These are phyloP conservation scores for Tolypocladium guangdongense DNA, from an alignment of 2,329 filamentous ascomycete species.

Conservation along the genomic window DNA sequence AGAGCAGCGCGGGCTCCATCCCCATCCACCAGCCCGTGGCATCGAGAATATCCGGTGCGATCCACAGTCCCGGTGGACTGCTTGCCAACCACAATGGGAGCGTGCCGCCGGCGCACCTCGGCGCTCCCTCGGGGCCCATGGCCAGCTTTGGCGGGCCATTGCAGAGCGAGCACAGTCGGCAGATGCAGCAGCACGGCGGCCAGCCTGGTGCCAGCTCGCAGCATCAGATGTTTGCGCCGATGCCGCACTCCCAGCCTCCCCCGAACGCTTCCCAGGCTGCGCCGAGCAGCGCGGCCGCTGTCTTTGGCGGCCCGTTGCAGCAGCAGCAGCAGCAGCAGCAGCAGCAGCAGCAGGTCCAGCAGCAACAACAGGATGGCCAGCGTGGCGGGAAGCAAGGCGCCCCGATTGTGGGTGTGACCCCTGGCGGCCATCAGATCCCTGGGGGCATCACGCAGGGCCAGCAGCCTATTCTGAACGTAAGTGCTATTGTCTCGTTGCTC, in stretches of 20 bases:
- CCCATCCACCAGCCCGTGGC: conserved; percentile 93
- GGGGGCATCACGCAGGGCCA: conserved; percentile 30
- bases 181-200: conserved; percentile 40
- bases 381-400: conserved; percentile 33
- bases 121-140: conserved; percentile 39
- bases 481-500: conserved; percentile 15
- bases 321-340: conserved; percentile 28
- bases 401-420: conserved; percentile 37
- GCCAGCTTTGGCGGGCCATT: conserved; percentile 44
- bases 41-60: conserved; percentile 65
- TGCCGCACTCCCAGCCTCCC: conserved; percentile 38
- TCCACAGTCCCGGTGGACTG: conserved; percentile 85
- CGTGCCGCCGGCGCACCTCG: conserved; percentile 39
- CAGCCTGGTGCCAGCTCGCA: conserved; percentile 34
- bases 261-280: conserved; percentile 44
- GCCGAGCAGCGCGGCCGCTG: conserved; percentile 47
- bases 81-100: conserved; percentile 61
- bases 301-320: conserved; percentile 61
- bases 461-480: conserved; percentile 40
- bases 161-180: conserved; percentile 39
- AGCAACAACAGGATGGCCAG: conserved; percentile 50
- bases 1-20: conserved; percentile 79
- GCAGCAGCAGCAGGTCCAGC: conserved; percentile 34
- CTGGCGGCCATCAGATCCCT: conserved; percentile 25
- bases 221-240: conserved; percentile 47